These are phyloP conservation scores for Dioscorea alata DNA, from an alignment of 106 monocot species.

Conservation along the genomic window DNA sequence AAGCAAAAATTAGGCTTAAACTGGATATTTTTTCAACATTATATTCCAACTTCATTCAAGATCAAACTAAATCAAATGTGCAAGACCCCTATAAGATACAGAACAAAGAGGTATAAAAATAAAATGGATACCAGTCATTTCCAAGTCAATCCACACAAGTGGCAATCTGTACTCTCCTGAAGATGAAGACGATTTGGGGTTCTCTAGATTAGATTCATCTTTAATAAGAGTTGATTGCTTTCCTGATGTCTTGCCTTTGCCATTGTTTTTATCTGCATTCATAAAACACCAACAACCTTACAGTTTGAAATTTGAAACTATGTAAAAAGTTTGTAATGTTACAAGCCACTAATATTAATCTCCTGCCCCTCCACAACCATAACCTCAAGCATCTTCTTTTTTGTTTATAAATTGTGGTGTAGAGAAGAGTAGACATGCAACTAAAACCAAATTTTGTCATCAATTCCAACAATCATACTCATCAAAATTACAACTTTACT, in stretches of 20 bases:
- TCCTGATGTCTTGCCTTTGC: conserved; percentile 3
- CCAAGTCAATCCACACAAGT: conserved; percentile 83
- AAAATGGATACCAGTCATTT: conserved; percentile 57
- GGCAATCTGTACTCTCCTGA: conserved; percentile 35
- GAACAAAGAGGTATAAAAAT: not conserved
- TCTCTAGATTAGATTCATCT: conserved; percentile 2
- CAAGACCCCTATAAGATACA: not conserved
- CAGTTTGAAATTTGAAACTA: too few relatives aligned
- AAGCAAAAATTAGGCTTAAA: not conserved
- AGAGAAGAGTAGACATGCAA: not conserved
- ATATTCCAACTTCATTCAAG: not conserved
- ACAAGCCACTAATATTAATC: not conserved
- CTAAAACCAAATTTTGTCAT: not conserved
- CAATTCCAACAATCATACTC: not conserved
- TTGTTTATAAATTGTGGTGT: too few relatives aligned
- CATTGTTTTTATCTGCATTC: conserved; percentile 18
- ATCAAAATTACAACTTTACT: not conserved
- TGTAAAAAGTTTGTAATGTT: not conserved
- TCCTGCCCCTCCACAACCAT: not conserved
- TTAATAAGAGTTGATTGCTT: conserved; percentile 4
- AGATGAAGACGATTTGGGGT: conserved; percentile 13
- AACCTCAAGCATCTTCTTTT: not conserved
- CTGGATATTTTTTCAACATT: not conserved
- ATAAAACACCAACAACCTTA: not conserved
- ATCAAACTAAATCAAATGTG: too few relatives aligned